Evolutionary conservation across 352 stramenopile genomes (phyloP).

Genomic region (Phytophthora tubulina): DNA sequence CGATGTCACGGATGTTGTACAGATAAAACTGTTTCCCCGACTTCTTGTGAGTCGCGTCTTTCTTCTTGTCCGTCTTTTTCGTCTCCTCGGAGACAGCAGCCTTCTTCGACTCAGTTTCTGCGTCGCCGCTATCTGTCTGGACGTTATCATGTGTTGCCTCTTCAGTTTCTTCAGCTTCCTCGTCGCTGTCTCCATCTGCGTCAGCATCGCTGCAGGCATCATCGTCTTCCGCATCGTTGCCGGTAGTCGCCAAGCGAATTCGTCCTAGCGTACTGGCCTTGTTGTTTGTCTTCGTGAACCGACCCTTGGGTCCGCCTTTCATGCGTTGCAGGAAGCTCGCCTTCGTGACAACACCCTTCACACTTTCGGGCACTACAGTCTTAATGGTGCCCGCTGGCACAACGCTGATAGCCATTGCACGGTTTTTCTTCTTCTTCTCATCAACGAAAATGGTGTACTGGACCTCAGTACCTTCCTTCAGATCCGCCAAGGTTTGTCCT

Average conservation of each 20-base stretch:
- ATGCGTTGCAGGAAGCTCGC: constrained; percentile 67
- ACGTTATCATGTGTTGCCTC: constrained; percentile 28
- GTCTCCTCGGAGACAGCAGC: constrained; percentile 8
- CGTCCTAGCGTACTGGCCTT: constrained; percentile 65
- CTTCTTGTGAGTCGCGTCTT: constrained; percentile 21
- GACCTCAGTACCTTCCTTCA: constrained; percentile 82
- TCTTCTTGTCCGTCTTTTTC: constrained; percentile 41
- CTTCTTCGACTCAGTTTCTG: constrained; percentile 18
- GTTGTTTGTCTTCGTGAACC: constrained; percentile 52
- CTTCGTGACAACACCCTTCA: constrained; percentile 69
- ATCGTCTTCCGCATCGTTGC: constrained; percentile 33
- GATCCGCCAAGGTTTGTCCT: constrained; percentile 55
- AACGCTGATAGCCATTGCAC: constrained; percentile 56
- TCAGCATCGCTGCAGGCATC: constrained; percentile 37
- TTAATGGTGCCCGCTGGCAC: constrained; percentile 73
- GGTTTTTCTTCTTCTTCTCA: constrained; percentile 83
- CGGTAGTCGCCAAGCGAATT: constrained; percentile 49
- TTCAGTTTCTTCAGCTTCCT: constrained; percentile 34
- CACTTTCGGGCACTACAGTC: constrained; percentile 40
- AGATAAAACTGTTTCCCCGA: constrained; percentile 39
- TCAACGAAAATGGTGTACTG: constrained; percentile 64
- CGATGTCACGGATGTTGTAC: constrained; percentile 80
- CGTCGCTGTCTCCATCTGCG: constrained; percentile 27
- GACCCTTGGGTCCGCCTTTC: constrained; percentile 44
- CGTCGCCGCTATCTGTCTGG: constrained; percentile 6